Evolutionary conservation across 495 filamentous ascomycete genomes (phyloP), one percentile per base, ranked within the genome.

Genomic region (Podospora didyma): DNA sequence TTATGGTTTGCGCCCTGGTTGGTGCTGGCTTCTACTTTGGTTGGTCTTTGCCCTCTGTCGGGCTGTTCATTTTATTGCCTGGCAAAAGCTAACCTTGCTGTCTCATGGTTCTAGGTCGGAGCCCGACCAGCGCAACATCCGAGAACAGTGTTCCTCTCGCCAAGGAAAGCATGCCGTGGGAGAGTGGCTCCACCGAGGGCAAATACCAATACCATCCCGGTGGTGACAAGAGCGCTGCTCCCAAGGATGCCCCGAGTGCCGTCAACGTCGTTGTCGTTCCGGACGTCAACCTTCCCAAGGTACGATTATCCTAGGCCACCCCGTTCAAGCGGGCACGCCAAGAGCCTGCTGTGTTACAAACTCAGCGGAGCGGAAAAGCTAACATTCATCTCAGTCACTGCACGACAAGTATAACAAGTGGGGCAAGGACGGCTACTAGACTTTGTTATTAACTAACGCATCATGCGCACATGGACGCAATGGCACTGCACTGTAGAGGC

Each of bases 391-490:
- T 17, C 60, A 96, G 94, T 76, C 83, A 49, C 82, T 95, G 54
- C 94, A 98, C 76, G 94, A 97, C 63, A 86, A 86, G 72, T 97
- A 85, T 82, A 98, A 98, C 85, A 98, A 98, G 83, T 96, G 86
- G 82, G 94, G 93, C 74, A 97, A 97, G 84, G 94, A 97, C 7
- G 78, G 78, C 47, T 82, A 79, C 68, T 72, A 70, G 53, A 69
- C 35, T 42, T 19, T 49, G 1, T 22, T 42, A 21, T 51, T 16
- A 16, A 10, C 7, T 2, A 24, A 53, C 37, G 44, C 10, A 19
- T 23, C 26, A 37, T 24, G 41, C 20, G 46, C 12, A 39, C 22
- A 53, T 55, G 35, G 45, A 56, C 49, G 16, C 31, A 4, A 58
- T 45, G 22, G 46, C 46, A 28, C 22, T 14, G 35, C 17, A 42